phyloP scores from a whole-genome alignment of 23 red algal genomes.

The Gracilariopsis chorda region DNA sequence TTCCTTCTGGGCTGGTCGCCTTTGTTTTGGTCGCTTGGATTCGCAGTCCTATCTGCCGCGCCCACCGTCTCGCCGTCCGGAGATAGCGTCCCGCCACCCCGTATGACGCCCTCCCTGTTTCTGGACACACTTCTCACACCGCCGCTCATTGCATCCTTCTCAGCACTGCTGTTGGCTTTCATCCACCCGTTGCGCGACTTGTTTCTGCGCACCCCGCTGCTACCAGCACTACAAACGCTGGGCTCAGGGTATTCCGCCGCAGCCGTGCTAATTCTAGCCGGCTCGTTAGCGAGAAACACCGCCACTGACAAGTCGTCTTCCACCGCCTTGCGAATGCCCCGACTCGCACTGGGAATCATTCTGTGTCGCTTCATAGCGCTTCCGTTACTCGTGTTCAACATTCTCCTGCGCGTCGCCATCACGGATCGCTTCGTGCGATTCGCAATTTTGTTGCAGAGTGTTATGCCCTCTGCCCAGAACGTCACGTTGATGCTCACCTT shows the following conservation, averaged over 20 bases:
- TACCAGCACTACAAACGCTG: constrained; percentile 21
- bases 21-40: constrained; percentile 69
- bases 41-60: not conserved
- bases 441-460: constrained; percentile 50
- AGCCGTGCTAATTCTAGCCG: constrained; percentile 72
- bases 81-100: not conserved
- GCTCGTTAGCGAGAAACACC: constrained; percentile 12
- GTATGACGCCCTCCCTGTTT: not conserved
- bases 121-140: constrained; percentile 13
- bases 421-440: constrained; percentile 20
- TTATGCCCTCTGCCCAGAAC: constrained; percentile 77
- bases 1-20: constrained; percentile 69
- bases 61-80: not conserved
- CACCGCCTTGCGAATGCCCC: not conserved
- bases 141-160: constrained; percentile 34
- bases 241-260: constrained; percentile 52
- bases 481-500: constrained; percentile 62
- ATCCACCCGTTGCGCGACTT: constrained; percentile 3
- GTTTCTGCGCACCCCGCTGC: constrained; percentile 41
- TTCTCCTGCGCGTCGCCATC: not conserved
- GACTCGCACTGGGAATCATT: constrained; percentile 7
- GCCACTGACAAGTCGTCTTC: not conserved
- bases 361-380: constrained; percentile 30
- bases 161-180: constrained; percentile 12
- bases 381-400: constrained; percentile 1